A percentile compares a stretch with the other conserved stretches of the same genome.
These are phyloP conservation scores for Hymenoscyphus albidus DNA, from an alignment of 2,329 filamentous ascomycete genomes.

Conservation along the genomic window DNA sequence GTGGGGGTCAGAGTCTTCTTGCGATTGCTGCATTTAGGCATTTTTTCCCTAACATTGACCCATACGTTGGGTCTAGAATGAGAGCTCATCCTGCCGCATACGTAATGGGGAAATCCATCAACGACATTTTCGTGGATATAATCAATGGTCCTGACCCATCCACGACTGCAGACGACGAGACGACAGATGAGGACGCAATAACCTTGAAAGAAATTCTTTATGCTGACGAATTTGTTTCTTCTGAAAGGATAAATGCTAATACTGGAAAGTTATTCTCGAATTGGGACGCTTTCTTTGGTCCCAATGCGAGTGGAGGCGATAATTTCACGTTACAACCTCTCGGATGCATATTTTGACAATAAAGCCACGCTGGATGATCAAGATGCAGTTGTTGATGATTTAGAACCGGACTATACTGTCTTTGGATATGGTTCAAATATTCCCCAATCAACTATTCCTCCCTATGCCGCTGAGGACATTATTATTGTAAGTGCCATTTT, in stretches of 20 bases:
- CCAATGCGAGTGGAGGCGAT: constrained; percentile 20
- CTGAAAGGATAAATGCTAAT: constrained; percentile 20
- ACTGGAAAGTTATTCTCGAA: constrained; percentile 24
- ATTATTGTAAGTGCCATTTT: constrained; percentile 33
- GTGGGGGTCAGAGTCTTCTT: constrained; percentile 58
- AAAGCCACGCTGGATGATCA: neutral
- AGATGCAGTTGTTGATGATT: constrained; percentile 12
- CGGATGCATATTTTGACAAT: constrained; percentile 7
- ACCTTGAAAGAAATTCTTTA: constrained; percentile 17
- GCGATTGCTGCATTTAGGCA: constrained; percentile 48
- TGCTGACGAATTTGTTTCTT: constrained; percentile 23
- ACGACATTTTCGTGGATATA: constrained; percentile 22
- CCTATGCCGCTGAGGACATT: constrained; percentile 42
- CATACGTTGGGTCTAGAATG: constrained; percentile 25
- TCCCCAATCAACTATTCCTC: constrained; percentile 18
- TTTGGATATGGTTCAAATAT: constrained; percentile 28
- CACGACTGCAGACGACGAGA: constrained; percentile 17
- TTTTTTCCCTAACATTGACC: constrained; percentile 33
- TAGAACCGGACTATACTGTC: constrained; percentile 25
- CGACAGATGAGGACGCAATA: constrained; percentile 21
- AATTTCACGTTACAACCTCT: constrained; percentile 16
- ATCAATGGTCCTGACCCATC: constrained; percentile 15
- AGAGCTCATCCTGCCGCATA: constrained; percentile 23
- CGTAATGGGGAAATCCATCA: constrained; percentile 22
- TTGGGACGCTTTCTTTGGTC: constrained; percentile 25